These are phyloP conservation scores for Lasiodiplodia sp. DNA, from an alignment of 2,329 filamentous ascomycete species.

Conservation along the genomic window DNA sequence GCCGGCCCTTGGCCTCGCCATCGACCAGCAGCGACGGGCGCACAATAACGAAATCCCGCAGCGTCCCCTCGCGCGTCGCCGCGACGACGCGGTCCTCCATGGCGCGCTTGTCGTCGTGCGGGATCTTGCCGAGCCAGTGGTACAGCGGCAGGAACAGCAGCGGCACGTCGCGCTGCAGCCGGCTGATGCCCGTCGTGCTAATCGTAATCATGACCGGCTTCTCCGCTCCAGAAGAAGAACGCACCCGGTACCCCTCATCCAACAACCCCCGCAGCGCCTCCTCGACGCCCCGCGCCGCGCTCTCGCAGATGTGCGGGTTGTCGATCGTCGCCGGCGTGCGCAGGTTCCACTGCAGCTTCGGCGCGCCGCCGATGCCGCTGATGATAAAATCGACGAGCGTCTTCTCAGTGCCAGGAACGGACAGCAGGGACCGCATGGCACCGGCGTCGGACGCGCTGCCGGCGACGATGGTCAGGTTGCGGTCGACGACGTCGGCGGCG, in stretches of 20 bases:
- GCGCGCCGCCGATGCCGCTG: constrained; percentile 55
- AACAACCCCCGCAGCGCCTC: constrained; percentile 39
- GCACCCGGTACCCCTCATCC: constrained; percentile 20
- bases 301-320: constrained; percentile 47
- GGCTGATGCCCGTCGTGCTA: constrained; percentile 49
- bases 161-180: constrained; percentile 47
- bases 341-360: constrained; percentile 36
- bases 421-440: constrained; percentile 49
- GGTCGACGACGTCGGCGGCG: constrained; percentile 42
- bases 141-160: constrained; percentile 44
- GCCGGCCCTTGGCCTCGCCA: constrained; percentile 38
- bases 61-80: constrained; percentile 32
- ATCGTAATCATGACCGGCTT: constrained; percentile 41
- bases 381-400: constrained; percentile 54
- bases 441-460: constrained; percentile 55
- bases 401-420: constrained; percentile 26
- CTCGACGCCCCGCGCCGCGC: constrained; percentile 42
- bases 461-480: constrained; percentile 56
- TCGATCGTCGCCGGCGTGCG: constrained; percentile 41
- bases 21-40: constrained; percentile 49
- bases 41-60: constrained; percentile 44
- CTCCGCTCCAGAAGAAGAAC: neutral
- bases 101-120: constrained; percentile 50
- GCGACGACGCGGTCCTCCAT: constrained; percentile 45
- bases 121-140: constrained; percentile 42